phyloP scores from a whole-genome alignment of 2,329 filamentous ascomycete genomes.

The Hysterium pulicare region DNA sequence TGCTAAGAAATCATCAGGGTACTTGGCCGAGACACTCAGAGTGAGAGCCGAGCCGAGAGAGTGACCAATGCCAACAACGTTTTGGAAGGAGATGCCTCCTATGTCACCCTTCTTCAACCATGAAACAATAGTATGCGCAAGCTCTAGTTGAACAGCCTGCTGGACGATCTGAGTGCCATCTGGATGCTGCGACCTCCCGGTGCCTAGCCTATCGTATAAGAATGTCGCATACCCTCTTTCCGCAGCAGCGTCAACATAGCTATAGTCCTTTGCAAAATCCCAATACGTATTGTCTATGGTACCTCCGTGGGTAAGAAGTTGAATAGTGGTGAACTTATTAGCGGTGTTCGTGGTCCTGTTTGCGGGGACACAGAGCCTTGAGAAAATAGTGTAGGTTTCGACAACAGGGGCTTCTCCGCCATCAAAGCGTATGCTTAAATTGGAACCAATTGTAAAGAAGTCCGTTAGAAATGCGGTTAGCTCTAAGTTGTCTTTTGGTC shows the following conservation, averaged over 20 bases:
- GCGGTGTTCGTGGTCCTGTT: background rate
- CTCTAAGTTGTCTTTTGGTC: too few relatives aligned
- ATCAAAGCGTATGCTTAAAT: too few relatives aligned
- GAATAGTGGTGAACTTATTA: constrained; percentile 33
- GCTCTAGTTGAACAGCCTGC: constrained; percentile 34
- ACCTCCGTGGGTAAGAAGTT: constrained; percentile 42
- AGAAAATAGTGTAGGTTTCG: constrained; percentile 14
- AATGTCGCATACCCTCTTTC: constrained; percentile 39
- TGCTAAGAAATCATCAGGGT: constrained; percentile 34
- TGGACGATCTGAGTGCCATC: constrained; percentile 41
- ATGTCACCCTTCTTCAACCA: constrained; percentile 28
- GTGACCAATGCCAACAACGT: constrained; percentile 41
- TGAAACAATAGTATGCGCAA: constrained; percentile 32
- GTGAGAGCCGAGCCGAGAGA: constrained; percentile 37
- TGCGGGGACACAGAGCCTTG: constrained; percentile 23
- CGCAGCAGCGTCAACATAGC: constrained; percentile 41
- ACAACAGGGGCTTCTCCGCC: too few relatives aligned
- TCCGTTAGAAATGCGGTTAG: too few relatives aligned
- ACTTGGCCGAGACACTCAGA: constrained; percentile 27
- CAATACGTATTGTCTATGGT: constrained; percentile 39
- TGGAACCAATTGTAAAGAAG: too few relatives aligned
- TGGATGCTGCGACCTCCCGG: constrained; percentile 36
- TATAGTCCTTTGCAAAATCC: constrained; percentile 39
- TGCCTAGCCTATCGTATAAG: constrained; percentile 43
- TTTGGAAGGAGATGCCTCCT: constrained; percentile 25